Base-by-base conservation (phyloP, 768 basidiomycete genomes). In the Leccinum disarticulatum region DNA sequence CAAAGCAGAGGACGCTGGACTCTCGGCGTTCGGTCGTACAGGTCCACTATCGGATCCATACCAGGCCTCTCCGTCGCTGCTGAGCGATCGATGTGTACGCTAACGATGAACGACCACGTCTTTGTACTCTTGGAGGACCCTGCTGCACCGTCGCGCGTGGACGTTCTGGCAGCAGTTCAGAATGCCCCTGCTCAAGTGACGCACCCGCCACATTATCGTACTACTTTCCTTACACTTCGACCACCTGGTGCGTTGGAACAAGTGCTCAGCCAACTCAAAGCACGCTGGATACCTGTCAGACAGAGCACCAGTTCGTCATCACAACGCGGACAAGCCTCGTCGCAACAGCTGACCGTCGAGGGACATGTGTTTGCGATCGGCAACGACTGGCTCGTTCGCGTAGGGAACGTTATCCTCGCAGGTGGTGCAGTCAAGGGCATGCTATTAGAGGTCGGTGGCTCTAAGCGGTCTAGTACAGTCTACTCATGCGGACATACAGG, bases 101-200 rank as follows among this genome's bases (percentile, higher is more conserved):
- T 93, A 19, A 89, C 88, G 2, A 88, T 91, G 87, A 84, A 87
- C 58, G 84, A 91, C 49, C 87, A 88, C 64, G 88, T 89, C 27
- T 93, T 91, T 69, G 90, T 91, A 25, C 80, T 87, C 6, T 75
- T 92, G 27, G 91, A 92, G 66, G 90, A 93, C 70, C 87, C 88
- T 35, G 74, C 80, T 10, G 88, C 88, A 10, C 91, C 89, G 1
- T 83, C 79, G 36, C 81, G 85, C 59, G 81, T 81, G 54, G 90
- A 91, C 58, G 79, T 88, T 22, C 55, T 74, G 13, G 63, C 68
- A 28, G 31, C 56, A 10, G 15, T 59, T 31, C 81, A 82, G 62
- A 77, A 77, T 13, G 80, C 80, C 10, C 41, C 66, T 6, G 54
- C 61, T 22, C 66, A 65, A 56, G 50, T 63, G 47, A 53, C 46